These are phyloP conservation scores for Phytophthora hibernalis DNA, from an alignment of 352 stramenopile genomes.

Conservation along the genomic window DNA sequence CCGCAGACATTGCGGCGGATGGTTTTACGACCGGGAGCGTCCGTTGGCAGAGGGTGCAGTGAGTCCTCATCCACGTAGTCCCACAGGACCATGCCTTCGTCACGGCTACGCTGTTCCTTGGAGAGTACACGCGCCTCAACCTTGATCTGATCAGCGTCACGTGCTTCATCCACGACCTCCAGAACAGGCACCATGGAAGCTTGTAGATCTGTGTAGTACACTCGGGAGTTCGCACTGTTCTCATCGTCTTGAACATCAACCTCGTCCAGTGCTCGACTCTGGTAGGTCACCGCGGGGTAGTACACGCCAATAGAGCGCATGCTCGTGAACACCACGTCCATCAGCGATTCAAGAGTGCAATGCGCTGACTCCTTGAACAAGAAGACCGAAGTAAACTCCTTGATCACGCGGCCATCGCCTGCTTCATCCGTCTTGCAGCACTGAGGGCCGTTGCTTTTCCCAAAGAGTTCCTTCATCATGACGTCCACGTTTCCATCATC, in stretches of 20 bases:
- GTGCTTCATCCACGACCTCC: constrained; percentile 38
- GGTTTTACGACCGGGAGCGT: constrained; percentile 17
- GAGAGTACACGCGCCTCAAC: constrained; percentile 71
- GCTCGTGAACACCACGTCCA: constrained; percentile 49
- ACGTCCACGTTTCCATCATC: constrained; percentile 34
- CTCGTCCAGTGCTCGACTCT: constrained; percentile 44
- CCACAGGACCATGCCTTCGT: constrained; percentile 60
- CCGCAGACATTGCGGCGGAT: constrained; percentile 66
- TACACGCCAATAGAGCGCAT: constrained; percentile 66
- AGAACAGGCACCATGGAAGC: constrained; percentile 45
- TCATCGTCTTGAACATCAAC: constrained; percentile 32
- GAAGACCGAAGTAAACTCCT: constrained; percentile 74
- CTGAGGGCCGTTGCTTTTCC: constrained; percentile 11
- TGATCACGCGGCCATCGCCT: constrained; percentile 62
- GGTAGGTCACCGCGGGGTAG: constrained; percentile 54
- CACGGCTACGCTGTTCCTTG: constrained; percentile 38
- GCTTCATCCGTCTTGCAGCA: constrained; percentile 27
- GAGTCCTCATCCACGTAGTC: constrained; percentile 78
- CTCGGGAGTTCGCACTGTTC: constrained; percentile 34
- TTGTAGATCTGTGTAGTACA: constrained; percentile 60
- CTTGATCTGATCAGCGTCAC: constrained; percentile 44
- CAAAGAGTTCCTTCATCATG: constrained; percentile 43
- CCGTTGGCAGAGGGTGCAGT: constrained; percentile 41
- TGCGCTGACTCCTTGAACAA: constrained; percentile 53
- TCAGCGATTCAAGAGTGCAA: constrained; percentile 51